These are phyloP conservation scores for Populus simonii DNA, from an alignment of 345 rosid genomes.

Conservation along the genomic window DNA sequence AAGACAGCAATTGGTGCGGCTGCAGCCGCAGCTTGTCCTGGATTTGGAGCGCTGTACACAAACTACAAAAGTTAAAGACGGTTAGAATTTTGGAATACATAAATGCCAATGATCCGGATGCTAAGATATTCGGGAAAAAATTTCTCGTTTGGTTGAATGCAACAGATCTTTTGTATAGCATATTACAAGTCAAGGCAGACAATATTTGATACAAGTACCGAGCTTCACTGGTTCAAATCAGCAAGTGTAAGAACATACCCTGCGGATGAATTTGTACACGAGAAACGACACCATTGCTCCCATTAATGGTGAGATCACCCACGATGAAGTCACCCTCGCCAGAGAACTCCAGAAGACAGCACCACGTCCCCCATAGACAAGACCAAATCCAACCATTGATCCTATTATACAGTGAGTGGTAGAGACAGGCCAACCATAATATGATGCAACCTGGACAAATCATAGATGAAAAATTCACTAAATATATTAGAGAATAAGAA, in stretches of 20 bases:
- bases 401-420: slow-evolving; percentile 97
- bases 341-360: slow-evolving; percentile 97
- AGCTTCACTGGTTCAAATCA: background rate
- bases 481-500: background rate
- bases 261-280: slow-evolving; percentile 93
- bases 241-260: slow-evolving; percentile 52
- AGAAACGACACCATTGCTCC: slow-evolving; percentile 84
- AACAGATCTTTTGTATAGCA: background rate
- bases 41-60: slow-evolving; percentile 95
- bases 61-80: slow-evolving; percentile 45
- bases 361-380: slow-evolving; percentile 85
- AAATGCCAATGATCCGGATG: background rate
- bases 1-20: slow-evolving; percentile 85
- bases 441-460: slow-evolving; percentile 71
- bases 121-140: background rate
- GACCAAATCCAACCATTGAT: slow-evolving; percentile 97
- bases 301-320: slow-evolving; percentile 88
- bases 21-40: slow-evolving; percentile 86
- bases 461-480: background rate
- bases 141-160: background rate
- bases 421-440: slow-evolving; percentile 93
- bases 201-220: background rate
- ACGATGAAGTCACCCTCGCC: slow-evolving; percentile 84
- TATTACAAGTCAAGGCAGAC: background rate
- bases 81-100: slow-evolving; percentile 1